Evolutionary conservation across 257 asterid genomes (phyloP), one percentile per base, ranked within the genome.

Genomic region (Thymus quinquecostatus): DNA sequence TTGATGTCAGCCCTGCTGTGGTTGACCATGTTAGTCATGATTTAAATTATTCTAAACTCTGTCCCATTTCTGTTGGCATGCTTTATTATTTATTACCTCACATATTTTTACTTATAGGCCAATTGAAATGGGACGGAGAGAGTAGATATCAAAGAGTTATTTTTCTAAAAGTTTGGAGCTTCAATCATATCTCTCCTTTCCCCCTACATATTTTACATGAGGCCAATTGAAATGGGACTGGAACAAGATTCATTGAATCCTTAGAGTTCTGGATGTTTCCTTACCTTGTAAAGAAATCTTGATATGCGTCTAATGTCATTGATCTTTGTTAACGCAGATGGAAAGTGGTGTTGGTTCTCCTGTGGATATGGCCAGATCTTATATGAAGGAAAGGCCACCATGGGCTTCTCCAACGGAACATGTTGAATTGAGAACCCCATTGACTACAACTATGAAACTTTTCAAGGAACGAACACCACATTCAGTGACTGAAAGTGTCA

Each of bases 341-440:
- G 88, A 80, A 66, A 77, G 75, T 74, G 84, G 67, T 72, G 83
- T 70, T 48, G 86, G 86, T 77, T 91, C 98, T 71, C 97, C 97
- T 50, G 88, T 79, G 56, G 96, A 91, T 80, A 75, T 89, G 74
- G 97, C 98, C 45, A 88, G 86, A 75, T 82, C 87, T 56, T 89
- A 94, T 75, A 91, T 91, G 96, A 86, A 66, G 75, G 84, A 82
- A 41, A 93, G 91, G 61, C 96, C 96, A 69, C 87, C 87, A 21
- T 89, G 98, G 98, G 86, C 95, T 49, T 94, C 96, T 63, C 90
- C 96, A n/a, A 78, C 69, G 3, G 83, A 80, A 51, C 64, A 74
- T 77, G 50, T 79, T 68, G 91, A 87, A 76, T 49, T 81, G 57
- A 79, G 78, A 64, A 81, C 94, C 59, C 96, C 97, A 13, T 75